Evolutionary conservation across 2,329 filamentous ascomycete species (phyloP).

Genomic region (Colletotrichum sp.): DNA sequence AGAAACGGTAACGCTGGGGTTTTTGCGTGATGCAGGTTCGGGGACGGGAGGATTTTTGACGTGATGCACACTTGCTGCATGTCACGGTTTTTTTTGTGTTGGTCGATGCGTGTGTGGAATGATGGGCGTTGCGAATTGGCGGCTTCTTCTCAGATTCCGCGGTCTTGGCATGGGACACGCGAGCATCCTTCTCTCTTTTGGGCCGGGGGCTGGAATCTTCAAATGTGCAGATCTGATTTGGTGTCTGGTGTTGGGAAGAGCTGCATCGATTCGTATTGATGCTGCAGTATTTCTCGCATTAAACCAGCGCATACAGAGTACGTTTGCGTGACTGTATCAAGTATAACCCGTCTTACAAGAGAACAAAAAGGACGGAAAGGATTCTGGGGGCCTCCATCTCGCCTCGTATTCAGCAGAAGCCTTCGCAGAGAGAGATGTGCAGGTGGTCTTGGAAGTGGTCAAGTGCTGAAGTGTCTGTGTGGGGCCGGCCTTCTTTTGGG

Average conservation of each 20-base stretch:
- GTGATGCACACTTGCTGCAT: background rate
- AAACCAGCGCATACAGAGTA: background rate
- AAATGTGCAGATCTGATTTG: background rate
- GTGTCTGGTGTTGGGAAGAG: background rate
- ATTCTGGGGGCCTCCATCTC: background rate
- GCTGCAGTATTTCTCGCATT: background rate
- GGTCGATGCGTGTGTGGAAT: background rate
- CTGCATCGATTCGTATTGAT: background rate
- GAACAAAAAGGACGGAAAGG: background rate
- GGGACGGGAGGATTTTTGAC: background rate
- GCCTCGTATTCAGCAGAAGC: constrained; percentile 14
- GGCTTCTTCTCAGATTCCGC: background rate
- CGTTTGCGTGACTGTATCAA: background rate
- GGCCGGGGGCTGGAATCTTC: background rate
- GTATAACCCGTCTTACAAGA: background rate
- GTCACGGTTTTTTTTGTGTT: background rate
- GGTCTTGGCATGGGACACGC: background rate
- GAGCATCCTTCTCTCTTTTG: background rate
- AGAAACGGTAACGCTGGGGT: background rate
- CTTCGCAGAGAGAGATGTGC: background rate
- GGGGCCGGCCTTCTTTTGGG: background rate
- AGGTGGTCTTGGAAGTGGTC: background rate
- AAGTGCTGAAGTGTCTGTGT: background rate
- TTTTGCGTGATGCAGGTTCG: background rate
- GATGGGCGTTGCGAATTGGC: background rate